Evolutionary conservation across 1,284 basidiomycete species (phyloP), one percentile per base, ranked within the genome.

Genomic region (Porodaedalea pini): DNA sequence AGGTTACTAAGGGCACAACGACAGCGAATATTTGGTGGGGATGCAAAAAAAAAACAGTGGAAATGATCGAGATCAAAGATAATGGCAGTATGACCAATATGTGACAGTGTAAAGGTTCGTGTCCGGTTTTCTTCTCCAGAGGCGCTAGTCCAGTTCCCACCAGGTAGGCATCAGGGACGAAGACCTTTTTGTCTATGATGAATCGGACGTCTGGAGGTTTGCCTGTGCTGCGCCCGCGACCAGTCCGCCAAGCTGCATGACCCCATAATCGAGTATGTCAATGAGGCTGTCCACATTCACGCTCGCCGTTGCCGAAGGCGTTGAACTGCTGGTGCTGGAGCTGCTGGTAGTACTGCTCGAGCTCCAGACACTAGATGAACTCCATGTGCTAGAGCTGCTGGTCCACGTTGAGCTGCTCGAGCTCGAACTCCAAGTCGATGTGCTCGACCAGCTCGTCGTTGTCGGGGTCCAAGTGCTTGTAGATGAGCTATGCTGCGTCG

Each of bases 401-500:
- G 57, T 51, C 2, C 61, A 54, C 34, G 61, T 51, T 15, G 63
- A 61, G 27, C 61, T 57, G 19, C 56, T 54, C 17, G 59, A 54
- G 32, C 60, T 61, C 17, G 63, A 48, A 11, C 61, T 53, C 11
- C 61, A 61, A 15, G 41, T 57, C 13, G 55, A 51, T 3, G 45
- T 40, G 10, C 63, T 60, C 21, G 67, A 47, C 52, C 58, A 62
- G 19, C 60, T 62, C 8, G 63, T 55, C 37, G 52, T 31, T 31
- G 57, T 29, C n/a, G 63, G 27, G 61, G 32, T 41, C 17, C 34
- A 56, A 3, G 62, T 62, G 36, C 53, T 63, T 15, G 69, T 62
- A n/a, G n/a, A 8, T 64, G 54, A 2, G 64, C 39, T 41, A 10
- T 62, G 19, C 62, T 62, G 29, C 5, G 43, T 54, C 6, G 62